phyloP scores from a whole-genome alignment of 768 basidiomycete genomes.

The Suillus cothurnatus region DNA sequence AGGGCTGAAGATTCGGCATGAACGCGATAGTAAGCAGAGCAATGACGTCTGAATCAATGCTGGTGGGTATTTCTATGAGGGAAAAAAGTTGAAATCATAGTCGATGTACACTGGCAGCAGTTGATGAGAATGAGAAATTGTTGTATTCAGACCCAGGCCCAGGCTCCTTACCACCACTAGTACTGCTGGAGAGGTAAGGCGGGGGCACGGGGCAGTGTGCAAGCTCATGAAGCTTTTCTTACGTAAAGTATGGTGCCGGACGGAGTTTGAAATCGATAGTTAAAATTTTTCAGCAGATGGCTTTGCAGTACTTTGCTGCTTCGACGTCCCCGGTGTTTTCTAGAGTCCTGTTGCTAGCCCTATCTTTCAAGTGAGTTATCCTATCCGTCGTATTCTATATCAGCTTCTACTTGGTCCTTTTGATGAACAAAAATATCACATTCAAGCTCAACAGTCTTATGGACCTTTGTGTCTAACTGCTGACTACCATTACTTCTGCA shows the following conservation, averaged over 20 bases:
- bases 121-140: too few relatives aligned
- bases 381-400: background rate
- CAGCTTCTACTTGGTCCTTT: slow-evolving; percentile 2
- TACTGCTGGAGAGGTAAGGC: too few relatives aligned
- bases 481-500: slow-evolving; percentile 43
- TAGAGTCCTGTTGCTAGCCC: background rate
- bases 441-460: slow-evolving; percentile 55
- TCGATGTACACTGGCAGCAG: too few relatives aligned
- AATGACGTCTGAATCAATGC: too few relatives aligned
- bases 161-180: too few relatives aligned
- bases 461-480: slow-evolving; percentile 40
- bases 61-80: too few relatives aligned
- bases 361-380: background rate
- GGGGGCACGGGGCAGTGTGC: too few relatives aligned
- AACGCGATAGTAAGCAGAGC: too few relatives aligned
- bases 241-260: background rate
- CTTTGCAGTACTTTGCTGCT: background rate
- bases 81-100: too few relatives aligned
- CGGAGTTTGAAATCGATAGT: background rate
- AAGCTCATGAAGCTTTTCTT: too few relatives aligned
- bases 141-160: too few relatives aligned
- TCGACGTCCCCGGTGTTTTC: background rate
- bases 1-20: too few relatives aligned
- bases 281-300: background rate
- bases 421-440: slow-evolving; percentile 45